These are phyloP conservation scores for Fraxinus dipetala DNA, from an alignment of 305 asterid genomes.

Conservation along the genomic window DNA sequence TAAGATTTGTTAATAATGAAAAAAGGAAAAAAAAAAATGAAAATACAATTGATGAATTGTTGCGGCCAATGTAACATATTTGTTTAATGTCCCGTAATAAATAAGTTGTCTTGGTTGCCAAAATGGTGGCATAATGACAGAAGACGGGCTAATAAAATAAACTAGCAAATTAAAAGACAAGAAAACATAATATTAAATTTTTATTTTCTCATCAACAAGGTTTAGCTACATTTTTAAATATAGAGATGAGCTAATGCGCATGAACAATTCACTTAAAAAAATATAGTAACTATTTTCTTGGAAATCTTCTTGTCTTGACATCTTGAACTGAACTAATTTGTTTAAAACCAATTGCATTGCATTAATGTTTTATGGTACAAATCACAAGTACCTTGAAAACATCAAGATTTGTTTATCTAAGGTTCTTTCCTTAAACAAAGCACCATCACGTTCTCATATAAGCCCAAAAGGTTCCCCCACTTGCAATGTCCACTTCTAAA, in stretches of 20 bases:
- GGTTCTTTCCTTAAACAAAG: constrained; percentile 27
- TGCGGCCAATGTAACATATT: not conserved
- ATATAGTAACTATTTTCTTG: constrained; percentile 11
- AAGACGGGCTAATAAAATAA: constrained; percentile 19
- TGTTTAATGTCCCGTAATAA: not conserved
- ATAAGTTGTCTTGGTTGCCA: constrained; percentile 18
- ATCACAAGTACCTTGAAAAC: constrained; percentile 32
- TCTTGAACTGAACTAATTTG: constrained; percentile 18
- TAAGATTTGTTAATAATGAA: not conserved
- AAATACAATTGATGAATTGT: not conserved
- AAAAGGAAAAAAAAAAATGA: not conserved
- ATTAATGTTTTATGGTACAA: constrained; percentile 31
- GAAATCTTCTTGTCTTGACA: constrained; percentile 40
- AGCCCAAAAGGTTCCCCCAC: not conserved
- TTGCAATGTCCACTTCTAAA: not conserved
- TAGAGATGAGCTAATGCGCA: constrained; percentile 27
- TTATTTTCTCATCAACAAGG: constrained; percentile 27
- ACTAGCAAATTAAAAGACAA: constrained; percentile 11
- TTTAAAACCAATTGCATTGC: constrained; percentile 29
- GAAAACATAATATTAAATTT: constrained; percentile 39
- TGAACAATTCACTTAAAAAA: constrained; percentile 14
- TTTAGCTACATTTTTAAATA: constrained; percentile 1
- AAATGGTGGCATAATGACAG: constrained; percentile 28
- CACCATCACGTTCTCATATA: constrained; percentile 14
- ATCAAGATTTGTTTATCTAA: constrained; percentile 28